Conservation (phyloP, 768 basidiomycete genomes). For the Termitomyces sp. region DNA sequence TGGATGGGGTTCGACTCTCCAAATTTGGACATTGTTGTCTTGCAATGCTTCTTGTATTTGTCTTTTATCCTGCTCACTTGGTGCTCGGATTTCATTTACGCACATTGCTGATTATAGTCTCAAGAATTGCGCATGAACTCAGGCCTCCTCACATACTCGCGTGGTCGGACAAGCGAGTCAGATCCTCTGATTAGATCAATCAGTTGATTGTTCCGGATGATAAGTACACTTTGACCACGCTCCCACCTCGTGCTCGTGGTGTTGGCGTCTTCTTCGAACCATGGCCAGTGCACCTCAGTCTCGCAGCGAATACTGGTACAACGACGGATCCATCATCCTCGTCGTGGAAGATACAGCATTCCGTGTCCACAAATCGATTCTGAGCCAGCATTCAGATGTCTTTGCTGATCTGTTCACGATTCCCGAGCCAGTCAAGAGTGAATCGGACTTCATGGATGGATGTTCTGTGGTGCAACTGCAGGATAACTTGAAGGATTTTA, state of each 20-base stretch:
- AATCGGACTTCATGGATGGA: slow-evolving; percentile 32
- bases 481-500: slow-evolving; percentile 35
- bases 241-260: slow-evolving; percentile 3
- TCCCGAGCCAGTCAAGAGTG: slow-evolving; percentile 31
- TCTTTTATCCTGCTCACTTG: no score
- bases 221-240: not conserved
- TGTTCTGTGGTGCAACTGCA: slow-evolving; percentile 33
- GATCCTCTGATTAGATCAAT: not conserved
- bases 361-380: slow-evolving; percentile 39
- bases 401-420: slow-evolving; percentile 37
- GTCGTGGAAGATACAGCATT: slow-evolving; percentile 32
- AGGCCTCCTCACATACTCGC: no score
- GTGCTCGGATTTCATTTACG: no score
- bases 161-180: no score
- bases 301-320: slow-evolving; percentile 34
- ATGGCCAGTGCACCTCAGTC: not conserved
- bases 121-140: no score
- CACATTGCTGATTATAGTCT: no score
- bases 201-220: not conserved
- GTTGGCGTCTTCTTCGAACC: not conserved
- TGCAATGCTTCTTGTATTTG: no score
- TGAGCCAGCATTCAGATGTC: slow-evolving; percentile 39
- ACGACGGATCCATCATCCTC: slow-evolving; percentile 39
- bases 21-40: no score
- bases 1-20: no score